Evolutionary conservation across 2,329 filamentous ascomycete genomes (phyloP), one percentile per base, ranked within the genome.

Genomic region (Epichloe coenophiala): DNA sequence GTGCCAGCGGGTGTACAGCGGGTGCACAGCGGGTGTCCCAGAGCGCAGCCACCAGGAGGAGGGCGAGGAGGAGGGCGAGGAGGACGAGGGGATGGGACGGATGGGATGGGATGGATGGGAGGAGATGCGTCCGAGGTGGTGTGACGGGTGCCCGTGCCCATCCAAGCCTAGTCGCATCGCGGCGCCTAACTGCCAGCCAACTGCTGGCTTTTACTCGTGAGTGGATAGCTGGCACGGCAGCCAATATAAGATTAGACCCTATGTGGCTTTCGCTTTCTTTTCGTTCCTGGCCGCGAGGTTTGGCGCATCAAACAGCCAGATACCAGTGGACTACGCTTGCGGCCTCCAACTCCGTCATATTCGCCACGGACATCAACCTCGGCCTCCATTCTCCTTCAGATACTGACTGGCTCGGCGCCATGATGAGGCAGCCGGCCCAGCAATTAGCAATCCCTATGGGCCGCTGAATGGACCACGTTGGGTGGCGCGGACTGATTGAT

Each of bases 101-200:
- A 27, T 9, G 36, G 31, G n/a, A 17, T 27, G 17, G 17, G 17
- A 17, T 2, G 11, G 31, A 21, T 33, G 15, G 11, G 36, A 39
- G 36, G 36, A 39, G 8, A 13, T 47, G 12, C 36, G 33, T 44
- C 46, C 9, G 23, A 21, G 33, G 51, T 50, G 51, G 47, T 47
- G 43, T 50, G 47, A 52, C 51, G 33, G 43, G 37, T 49, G 36
- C 42, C 47, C 42, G 45, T 45, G 12, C 19, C 41, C 33, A 8
- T 38, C 33, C 40, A 40, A 21, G 19, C 27, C 38, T 31, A 45
- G 47, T 49, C 48, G 47, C 48, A 50, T 47, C 43, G 40, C 36
- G 38, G 51, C 47, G 47, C 44, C 50, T 38, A 52, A 49, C 19
- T 41, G 27, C 42, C 38, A 17, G 17, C 17, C 36, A 27, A 17